These are phyloP conservation scores for Bretschneidera sinensis DNA, from an alignment of 345 rosid genomes.

Conservation along the genomic window DNA sequence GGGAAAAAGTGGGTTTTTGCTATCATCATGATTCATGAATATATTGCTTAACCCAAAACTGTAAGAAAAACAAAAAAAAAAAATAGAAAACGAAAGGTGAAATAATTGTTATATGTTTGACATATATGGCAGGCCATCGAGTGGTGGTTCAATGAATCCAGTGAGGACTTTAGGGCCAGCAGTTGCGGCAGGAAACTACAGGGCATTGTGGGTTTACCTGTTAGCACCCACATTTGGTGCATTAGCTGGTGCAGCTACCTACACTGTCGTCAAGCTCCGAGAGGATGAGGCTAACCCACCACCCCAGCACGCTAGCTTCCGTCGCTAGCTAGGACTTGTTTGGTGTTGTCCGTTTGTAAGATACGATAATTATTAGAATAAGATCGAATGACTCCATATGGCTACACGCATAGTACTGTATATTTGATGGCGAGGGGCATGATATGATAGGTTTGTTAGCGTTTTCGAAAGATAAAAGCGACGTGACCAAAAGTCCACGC, in stretches of 20 bases:
- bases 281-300: constrained; percentile 58
- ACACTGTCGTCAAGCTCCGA: constrained; percentile 72
- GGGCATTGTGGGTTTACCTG: constrained; percentile 66
- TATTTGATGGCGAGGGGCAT: too few relatives aligned
- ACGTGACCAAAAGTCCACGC: constrained; percentile 29
- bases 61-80: too few relatives aligned
- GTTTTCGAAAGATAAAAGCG: constrained; percentile 22
- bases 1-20: too few relatives aligned
- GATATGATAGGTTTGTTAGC: too few relatives aligned
- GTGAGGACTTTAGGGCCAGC: constrained; percentile 94
- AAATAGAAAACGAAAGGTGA: too few relatives aligned
- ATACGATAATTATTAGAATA: constrained; percentile 22
- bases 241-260: constrained; percentile 63
- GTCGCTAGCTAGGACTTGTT: too few relatives aligned
- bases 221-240: constrained; percentile 91
- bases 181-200: constrained; percentile 82
- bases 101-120: constrained; percentile 7
- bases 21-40: too few relatives aligned
- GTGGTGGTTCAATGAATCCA: too few relatives aligned
- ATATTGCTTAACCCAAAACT: too few relatives aligned
- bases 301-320: constrained; percentile 74
- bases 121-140: constrained; percentile 62
- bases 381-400: neutral
- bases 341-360: constrained; percentile 4
- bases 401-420: constrained; percentile 17